Percentiles rank a stretch among this genome's conserved stretches.
Conservation (phyloP, 225 moss, liverwort and hornwort genomes). For the Lunularia cruciata region DNA sequence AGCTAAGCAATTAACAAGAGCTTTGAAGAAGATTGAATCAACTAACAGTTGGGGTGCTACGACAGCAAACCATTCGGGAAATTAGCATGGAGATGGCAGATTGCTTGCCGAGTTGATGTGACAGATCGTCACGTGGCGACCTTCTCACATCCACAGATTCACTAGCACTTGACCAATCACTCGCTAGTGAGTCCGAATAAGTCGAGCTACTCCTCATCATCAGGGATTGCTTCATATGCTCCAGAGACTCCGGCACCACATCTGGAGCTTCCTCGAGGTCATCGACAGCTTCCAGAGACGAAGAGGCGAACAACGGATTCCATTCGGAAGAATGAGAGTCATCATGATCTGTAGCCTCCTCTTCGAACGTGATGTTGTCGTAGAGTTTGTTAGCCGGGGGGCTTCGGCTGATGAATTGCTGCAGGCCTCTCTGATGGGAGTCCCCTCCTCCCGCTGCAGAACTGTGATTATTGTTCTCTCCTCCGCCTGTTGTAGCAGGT, state of each 20-base stretch:
- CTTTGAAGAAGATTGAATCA: neutral
- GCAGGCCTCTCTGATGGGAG: too few relatives aligned
- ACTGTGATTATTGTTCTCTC: too few relatives aligned
- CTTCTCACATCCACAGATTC: conserved; percentile 3
- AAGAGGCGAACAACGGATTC: conserved; percentile 39
- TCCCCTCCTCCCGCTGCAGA: neutral
- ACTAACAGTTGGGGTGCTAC: conserved; percentile 28
- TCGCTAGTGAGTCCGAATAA: conserved; percentile 1
- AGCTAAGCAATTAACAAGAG: neutral
- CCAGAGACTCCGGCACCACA: neutral
- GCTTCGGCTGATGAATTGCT: conserved; percentile 6
- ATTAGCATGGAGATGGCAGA: conserved; percentile 29
- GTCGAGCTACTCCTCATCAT: conserved; percentile 19
- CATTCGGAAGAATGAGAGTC: conserved; percentile 13
- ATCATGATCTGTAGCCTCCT: conserved; percentile 22
- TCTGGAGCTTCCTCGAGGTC: neutral
- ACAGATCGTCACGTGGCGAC: neutral
- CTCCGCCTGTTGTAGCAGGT: too few relatives aligned
- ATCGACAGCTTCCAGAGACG: conserved; percentile 15
- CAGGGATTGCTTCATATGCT: conserved; percentile 8
- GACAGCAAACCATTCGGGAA: conserved; percentile 40
- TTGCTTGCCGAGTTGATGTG: conserved; percentile 7
- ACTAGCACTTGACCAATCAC: conserved; percentile 15
- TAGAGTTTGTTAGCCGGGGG: conserved; percentile 32
- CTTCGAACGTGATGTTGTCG: conserved; percentile 48